Conservation (phyloP, 306 rosid genomes). For the Macrotyloma uniflorum region DNA sequence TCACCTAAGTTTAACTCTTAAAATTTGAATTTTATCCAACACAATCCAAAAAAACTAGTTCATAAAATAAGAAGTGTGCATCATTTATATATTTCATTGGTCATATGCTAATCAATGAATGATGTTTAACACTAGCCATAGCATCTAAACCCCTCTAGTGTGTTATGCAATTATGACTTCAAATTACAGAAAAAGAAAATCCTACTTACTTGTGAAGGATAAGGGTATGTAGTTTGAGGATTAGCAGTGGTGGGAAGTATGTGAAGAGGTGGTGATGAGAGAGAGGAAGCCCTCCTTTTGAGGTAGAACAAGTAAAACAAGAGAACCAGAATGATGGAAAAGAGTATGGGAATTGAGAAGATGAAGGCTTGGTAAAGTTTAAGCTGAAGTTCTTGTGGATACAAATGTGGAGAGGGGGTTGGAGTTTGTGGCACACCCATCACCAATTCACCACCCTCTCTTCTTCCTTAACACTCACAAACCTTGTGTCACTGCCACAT, state of each 20-base stretch:
- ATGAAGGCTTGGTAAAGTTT: constrained; percentile 93
- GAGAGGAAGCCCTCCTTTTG: constrained; percentile 75
- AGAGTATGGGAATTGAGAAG: constrained; percentile 86
- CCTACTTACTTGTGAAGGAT: constrained; percentile 51
- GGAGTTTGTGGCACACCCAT: constrained; percentile 67
- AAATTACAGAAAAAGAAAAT: neutral
- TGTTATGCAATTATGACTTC: neutral
- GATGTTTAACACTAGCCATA: neutral
- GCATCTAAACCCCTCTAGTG: neutral
- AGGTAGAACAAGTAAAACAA: constrained; percentile 87
- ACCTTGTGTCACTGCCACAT: neutral
- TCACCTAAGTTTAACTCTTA: neutral
- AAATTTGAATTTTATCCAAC: no score
- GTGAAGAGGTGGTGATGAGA: constrained; percentile 51
- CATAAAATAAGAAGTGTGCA: neutral
- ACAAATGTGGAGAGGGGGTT: constrained; percentile 55
- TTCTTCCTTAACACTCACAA: neutral
- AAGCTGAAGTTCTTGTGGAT: constrained; percentile 79
- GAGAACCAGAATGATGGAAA: constrained; percentile 76
- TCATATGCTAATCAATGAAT: neutral
- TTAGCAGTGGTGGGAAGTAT: constrained; percentile 45
- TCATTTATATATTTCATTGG: neutral
- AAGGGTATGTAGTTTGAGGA: constrained; percentile 41
- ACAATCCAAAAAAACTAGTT: no score
- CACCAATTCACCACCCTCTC: neutral